Percentiles rank a stretch among this genome's conserved stretches.
Evolutionary conservation across 371 early-diverging fungal species (phyloP).

Genomic region (Massospora cicadina): DNA sequence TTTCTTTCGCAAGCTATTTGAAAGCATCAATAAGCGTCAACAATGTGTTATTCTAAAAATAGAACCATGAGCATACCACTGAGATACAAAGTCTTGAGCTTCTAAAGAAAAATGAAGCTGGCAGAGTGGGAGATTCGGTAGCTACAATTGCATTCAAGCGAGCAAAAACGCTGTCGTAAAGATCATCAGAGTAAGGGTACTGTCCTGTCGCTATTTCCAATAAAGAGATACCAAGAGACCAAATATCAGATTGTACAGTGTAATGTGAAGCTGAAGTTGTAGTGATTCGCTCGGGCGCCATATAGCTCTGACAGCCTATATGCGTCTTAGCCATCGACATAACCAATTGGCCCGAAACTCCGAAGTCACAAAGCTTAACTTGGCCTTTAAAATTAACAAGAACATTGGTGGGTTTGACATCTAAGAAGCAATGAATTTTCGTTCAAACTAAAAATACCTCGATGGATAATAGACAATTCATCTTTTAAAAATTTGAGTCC

Average conservation of each 20-base stretch:
- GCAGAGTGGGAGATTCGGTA: conserved; percentile 56
- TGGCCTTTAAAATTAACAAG: conserved; percentile 67
- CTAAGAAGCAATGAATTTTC: conserved; percentile 18
- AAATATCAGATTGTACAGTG: conserved; percentile 65
- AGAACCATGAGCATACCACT: too few species aligned
- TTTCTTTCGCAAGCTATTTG: conserved; percentile 48
- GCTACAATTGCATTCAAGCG: conserved; percentile 73
- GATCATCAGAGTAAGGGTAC: conserved; percentile 49
- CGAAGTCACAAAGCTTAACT: conserved; percentile 87
- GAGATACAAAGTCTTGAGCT: conserved; percentile 58
- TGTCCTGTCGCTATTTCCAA: conserved; percentile 79
- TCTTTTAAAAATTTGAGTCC: conserved; percentile 79
- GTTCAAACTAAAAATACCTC: conserved; percentile 23
- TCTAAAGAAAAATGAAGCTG: conserved; percentile 43
- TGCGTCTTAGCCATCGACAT: conserved; percentile 84
- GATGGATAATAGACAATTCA: conserved; percentile 76
- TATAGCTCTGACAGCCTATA: conserved; percentile 85
- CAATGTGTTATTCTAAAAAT: too few species aligned
- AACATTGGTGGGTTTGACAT: conserved; percentile 91
- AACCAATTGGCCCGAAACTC: conserved; percentile 71
- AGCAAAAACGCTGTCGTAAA: conserved; percentile 57
- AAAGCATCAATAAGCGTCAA: background rate
- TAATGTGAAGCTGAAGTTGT: conserved; percentile 35
- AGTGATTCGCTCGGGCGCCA: conserved; percentile 76
- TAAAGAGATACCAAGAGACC: conserved; percentile 85